Evolutionary conservation across 2,329 filamentous ascomycete species (phyloP).

Genomic region (Hypoxylon sp.): DNA sequence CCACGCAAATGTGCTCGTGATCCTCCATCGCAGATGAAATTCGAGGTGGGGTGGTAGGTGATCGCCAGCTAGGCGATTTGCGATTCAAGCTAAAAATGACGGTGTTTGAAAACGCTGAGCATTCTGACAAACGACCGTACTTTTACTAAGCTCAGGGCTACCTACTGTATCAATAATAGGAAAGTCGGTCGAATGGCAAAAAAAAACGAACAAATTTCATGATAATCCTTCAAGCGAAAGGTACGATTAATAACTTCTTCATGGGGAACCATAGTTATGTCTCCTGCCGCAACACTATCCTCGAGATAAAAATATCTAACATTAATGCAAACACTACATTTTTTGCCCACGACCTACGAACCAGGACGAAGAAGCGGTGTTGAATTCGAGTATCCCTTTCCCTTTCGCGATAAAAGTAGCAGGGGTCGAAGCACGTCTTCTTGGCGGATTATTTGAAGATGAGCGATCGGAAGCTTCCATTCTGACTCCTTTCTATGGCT

Average conservation of each 20-base stretch:
- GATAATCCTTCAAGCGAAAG: slow-evolving; percentile 18
- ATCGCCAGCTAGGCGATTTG: slow-evolving; percentile 16
- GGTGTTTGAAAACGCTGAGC: too few relatives aligned
- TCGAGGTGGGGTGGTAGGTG: slow-evolving; percentile 18
- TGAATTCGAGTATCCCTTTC: slow-evolving; percentile 13
- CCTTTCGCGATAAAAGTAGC: slow-evolving; percentile 9
- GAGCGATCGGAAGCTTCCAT: slow-evolving; percentile 7
- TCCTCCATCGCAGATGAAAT: slow-evolving; percentile 6
- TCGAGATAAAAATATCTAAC: neutral
- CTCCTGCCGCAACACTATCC: neutral
- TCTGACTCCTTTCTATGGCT: neutral
- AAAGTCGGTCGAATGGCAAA: slow-evolving; percentile 20
- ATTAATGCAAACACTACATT: too few relatives aligned
- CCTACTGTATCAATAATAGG: slow-evolving; percentile 6
- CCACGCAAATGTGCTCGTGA: slow-evolving; percentile 7
- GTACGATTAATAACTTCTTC: too few relatives aligned
- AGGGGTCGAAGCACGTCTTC: slow-evolving; percentile 31
- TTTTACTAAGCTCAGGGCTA: too few relatives aligned
- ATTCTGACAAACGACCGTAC: too few relatives aligned
- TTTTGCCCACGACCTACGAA: slow-evolving; percentile 1
- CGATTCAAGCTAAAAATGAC: slow-evolving; percentile 16
- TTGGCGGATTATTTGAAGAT: slow-evolving; percentile 31
- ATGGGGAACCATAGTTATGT: neutral
- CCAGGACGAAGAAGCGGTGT: slow-evolving; percentile 16
- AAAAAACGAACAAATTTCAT: slow-evolving; percentile 12